Conservation (phyloP, 2,329 filamentous ascomycete species). For the Paecilomyces dactylethromorphus region DNA sequence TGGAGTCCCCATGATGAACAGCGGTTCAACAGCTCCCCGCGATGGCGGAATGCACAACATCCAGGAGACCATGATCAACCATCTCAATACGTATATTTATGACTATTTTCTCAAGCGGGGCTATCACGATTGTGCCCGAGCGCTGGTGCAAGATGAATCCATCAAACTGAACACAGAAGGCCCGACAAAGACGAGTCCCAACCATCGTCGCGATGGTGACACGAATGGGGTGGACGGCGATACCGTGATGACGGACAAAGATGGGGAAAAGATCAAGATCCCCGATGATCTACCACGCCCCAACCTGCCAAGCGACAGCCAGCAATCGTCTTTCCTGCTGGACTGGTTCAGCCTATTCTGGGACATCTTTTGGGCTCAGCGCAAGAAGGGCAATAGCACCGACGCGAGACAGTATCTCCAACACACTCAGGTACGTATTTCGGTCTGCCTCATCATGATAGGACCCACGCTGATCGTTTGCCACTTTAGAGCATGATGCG, state of each 20-base stretch:
- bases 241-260: slow-evolving; percentile 80
- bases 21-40: slow-evolving; percentile 39
- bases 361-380: slow-evolving; percentile 86
- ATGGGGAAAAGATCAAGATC: slow-evolving; percentile 65
- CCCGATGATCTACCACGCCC: slow-evolving; percentile 69
- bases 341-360: slow-evolving; percentile 98
- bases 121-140: slow-evolving; percentile 76
- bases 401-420: slow-evolving; percentile 69
- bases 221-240: slow-evolving; percentile 69
- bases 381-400: slow-evolving; percentile 58
- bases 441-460: background rate
- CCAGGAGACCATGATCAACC: slow-evolving; percentile 31
- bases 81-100: slow-evolving; percentile 61
- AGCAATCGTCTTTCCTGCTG: slow-evolving; percentile 76
- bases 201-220: slow-evolving; percentile 60
- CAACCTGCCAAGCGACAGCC: slow-evolving; percentile 51
- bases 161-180: slow-evolving; percentile 50
- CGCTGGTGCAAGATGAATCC: slow-evolving; percentile 58
- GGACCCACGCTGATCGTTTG: background rate
- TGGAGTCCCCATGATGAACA: slow-evolving; percentile 52
- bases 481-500: slow-evolving; percentile 56
- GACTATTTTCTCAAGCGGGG: slow-evolving; percentile 75
- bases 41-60: slow-evolving; percentile 31
- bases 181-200: slow-evolving; percentile 62
- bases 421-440: slow-evolving; percentile 66